A percentile compares a stretch with the other conserved stretches of the same genome.
Evolutionary conservation across 1,139 yeast genomes (phyloP).

Genomic region (Magnusiomyces starmeri): DNA sequence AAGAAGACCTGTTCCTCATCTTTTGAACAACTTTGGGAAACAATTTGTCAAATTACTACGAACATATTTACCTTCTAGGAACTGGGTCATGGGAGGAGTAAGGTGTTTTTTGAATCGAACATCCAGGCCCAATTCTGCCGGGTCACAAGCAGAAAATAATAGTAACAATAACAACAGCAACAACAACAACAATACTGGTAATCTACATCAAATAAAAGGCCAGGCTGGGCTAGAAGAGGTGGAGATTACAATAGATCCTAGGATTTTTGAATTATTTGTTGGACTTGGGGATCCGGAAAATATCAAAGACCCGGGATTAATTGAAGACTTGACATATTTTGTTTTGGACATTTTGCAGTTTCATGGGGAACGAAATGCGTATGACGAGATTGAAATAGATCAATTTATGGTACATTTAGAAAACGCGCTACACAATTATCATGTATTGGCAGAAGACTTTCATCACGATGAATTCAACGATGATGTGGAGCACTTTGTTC

Average conservation of each 20-base stretch:
- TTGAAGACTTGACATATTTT: conserved; percentile 61
- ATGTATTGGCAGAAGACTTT: conserved; percentile 10
- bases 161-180: conserved; percentile 6
- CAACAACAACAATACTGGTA: neutral
- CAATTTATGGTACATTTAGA: conserved; percentile 43
- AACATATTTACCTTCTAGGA: conserved; percentile 32
- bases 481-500: conserved; percentile 48
- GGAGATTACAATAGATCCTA: conserved; percentile 42
- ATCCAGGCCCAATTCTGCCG: conserved; percentile 8
- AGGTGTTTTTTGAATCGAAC: too few species aligned
- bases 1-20: conserved; percentile 26
- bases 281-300: conserved; percentile 38
- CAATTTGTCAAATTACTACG: conserved; percentile 36
- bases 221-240: conserved; percentile 10
- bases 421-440: conserved; percentile 37
- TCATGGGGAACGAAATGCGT: conserved; percentile 59
- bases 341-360: conserved; percentile 52
- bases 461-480: conserved; percentile 1
- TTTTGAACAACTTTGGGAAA: conserved; percentile 36
- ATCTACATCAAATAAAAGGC: neutral
- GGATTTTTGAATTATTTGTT: conserved; percentile 47
- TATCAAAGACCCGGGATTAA: conserved; percentile 34
- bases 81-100: conserved; percentile 14
- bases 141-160: conserved; percentile 4
- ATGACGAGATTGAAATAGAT: conserved; percentile 57